phyloP scores from a whole-genome alignment of 495 filamentous ascomycete genomes.

The Acidiella bohemica region DNA sequence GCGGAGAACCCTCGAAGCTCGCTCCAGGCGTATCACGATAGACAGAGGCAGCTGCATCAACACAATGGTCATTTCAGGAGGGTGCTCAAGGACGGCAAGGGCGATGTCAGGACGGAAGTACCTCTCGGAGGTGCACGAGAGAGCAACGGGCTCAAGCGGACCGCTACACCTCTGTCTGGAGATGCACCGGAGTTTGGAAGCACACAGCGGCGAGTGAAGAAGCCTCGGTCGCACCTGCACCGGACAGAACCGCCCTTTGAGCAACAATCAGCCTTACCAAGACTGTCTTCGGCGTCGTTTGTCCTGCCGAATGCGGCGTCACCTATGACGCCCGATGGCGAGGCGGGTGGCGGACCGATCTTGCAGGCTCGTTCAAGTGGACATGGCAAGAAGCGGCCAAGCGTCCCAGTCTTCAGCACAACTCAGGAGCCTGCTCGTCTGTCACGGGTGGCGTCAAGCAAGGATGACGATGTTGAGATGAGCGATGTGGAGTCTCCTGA shows the following conservation, averaged over 20 bases:
- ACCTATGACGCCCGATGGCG: slow-evolving; percentile 14
- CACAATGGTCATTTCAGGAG: slow-evolving; percentile 12
- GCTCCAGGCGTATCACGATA: slow-evolving; percentile 24
- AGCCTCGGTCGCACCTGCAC: slow-evolving; percentile 20
- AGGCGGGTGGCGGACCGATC: background rate
- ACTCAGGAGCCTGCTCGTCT: background rate
- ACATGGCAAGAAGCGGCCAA: background rate
- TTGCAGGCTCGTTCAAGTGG: background rate
- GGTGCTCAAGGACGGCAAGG: slow-evolving; percentile 2
- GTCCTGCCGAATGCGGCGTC: background rate
- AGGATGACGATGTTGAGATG: slow-evolving; percentile 12
- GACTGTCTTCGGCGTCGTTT: slow-evolving; percentile 1
- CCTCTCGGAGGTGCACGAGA: background rate
- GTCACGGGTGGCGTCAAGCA: background rate
- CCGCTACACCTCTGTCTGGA: slow-evolving; percentile 44
- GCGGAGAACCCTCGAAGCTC: slow-evolving; percentile 45
- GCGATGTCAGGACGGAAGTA: slow-evolving; percentile 2
- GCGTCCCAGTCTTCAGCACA: background rate
- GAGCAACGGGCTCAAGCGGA: slow-evolving; percentile 29
- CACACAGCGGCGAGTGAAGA: slow-evolving; percentile 27
- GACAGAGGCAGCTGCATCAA: slow-evolving; percentile 5
- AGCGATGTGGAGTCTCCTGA: slow-evolving; percentile 6
- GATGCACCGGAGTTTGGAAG: slow-evolving; percentile 43
- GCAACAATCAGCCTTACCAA: slow-evolving; percentile 5
- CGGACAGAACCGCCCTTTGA: slow-evolving; percentile 4